Evolutionary conservation across 2,329 filamentous ascomycete species (phyloP).

Genomic region (Talaromyces pinophilus): DNA sequence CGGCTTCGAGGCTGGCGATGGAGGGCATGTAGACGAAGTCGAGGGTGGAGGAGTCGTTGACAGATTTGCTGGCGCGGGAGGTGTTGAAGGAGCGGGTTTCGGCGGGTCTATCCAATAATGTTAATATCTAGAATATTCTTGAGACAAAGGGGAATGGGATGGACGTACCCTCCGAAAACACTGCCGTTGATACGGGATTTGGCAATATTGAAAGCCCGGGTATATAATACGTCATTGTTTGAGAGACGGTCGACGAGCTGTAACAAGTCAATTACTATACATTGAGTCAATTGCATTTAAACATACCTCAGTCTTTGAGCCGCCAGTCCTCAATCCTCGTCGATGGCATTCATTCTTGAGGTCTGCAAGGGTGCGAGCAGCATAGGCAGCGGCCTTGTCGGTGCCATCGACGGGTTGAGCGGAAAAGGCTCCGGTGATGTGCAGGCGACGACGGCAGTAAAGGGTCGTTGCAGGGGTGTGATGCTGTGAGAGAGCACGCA

Average conservation of each 20-base stretch:
- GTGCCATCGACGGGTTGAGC: conserved; percentile 53
- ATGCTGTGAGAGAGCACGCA: conserved; percentile 47
- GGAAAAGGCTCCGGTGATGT: conserved; percentile 62
- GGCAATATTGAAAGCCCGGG: conserved; percentile 58
- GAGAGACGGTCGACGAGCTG: conserved; percentile 56
- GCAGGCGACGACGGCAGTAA: conserved; percentile 52
- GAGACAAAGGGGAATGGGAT: conserved; percentile 8
- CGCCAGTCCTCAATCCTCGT: conserved; percentile 49
- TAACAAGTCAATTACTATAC: background rate
- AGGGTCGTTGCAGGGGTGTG: conserved; percentile 33
- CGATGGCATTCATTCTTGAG: conserved; percentile 55
- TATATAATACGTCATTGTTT: conserved; percentile 55
- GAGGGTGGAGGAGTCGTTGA: conserved; percentile 61
- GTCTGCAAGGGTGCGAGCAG: conserved; percentile 54
- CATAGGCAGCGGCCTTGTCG: conserved; percentile 54
- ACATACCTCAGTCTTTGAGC: conserved; percentile 54
- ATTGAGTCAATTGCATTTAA: conserved; percentile 7
- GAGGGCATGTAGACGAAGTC: conserved; percentile 64
- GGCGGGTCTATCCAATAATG: background rate
- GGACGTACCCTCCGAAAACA: conserved; percentile 41
- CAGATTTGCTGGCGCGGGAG: conserved; percentile 57
- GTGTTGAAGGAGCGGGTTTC: conserved; percentile 62
- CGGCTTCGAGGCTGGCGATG: conserved; percentile 46
- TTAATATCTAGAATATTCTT: background rate
- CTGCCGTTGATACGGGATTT: conserved; percentile 51